Evolutionary conservation across 495 filamentous ascomycete species (phyloP).

Genomic region (Sporormia fimetaria): DNA sequence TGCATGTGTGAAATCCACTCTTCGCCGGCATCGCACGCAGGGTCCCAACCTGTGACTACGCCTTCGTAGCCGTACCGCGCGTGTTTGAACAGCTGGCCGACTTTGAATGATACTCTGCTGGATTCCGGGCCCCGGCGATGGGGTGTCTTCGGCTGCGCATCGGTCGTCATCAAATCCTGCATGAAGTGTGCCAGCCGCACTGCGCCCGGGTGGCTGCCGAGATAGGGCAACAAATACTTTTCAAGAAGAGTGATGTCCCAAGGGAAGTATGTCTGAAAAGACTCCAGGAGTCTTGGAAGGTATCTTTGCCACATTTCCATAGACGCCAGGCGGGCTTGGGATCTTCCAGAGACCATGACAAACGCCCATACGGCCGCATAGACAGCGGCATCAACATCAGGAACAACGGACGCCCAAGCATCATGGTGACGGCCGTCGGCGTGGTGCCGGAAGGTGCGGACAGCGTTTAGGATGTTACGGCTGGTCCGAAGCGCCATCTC

Average conservation of each 20-base stretch:
- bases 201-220: slow-evolving; percentile 36
- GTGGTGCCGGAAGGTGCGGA: slow-evolving; percentile 33
- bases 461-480: slow-evolving; percentile 63
- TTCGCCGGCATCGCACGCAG: slow-evolving; percentile 46
- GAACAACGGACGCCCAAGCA: slow-evolving; percentile 12
- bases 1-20: slow-evolving; percentile 47
- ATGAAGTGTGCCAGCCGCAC: slow-evolving; percentile 40
- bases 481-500: slow-evolving; percentile 66
- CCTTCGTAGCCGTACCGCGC: slow-evolving; percentile 67
- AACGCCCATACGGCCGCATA: slow-evolving; percentile 74
- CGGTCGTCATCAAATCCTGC: slow-evolving; percentile 47
- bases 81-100: slow-evolving; percentile 81
- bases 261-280: slow-evolving; percentile 50
- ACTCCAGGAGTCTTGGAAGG: slow-evolving; percentile 54
- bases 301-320: slow-evolving; percentile 42
- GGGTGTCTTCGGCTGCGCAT: slow-evolving; percentile 47
- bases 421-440: slow-evolving; percentile 1
- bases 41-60: slow-evolving; percentile 80
- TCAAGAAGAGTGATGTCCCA: slow-evolving; percentile 45
- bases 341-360: slow-evolving; percentile 50
- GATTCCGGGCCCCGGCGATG: slow-evolving; percentile 37
- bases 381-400: slow-evolving; percentile 53
- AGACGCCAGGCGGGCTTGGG: too few relatives aligned
- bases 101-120: slow-evolving; percentile 49
- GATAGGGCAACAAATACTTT: slow-evolving; percentile 51